These are phyloP conservation scores for Ganoderma sp. DNA, from an alignment of 1,284 basidiomycete species.

Conservation along the genomic window DNA sequence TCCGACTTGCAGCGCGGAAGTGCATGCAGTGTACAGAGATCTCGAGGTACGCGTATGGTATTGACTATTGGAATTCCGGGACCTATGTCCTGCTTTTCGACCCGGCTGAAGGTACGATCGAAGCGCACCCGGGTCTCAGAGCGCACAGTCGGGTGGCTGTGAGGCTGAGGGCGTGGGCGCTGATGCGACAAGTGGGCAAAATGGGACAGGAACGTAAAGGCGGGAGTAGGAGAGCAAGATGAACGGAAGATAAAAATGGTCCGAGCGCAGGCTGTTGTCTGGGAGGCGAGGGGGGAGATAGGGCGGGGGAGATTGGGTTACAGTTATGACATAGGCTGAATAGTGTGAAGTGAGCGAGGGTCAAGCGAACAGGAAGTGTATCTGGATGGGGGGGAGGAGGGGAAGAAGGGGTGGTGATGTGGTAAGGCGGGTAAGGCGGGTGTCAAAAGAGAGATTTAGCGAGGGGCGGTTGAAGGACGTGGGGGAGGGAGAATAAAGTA, in stretches of 20 bases:
- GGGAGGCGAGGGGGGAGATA: conserved; percentile 2
- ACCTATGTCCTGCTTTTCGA: not conserved
- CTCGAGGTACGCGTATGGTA: not conserved
- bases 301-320: conserved; percentile 4
- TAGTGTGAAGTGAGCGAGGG: not conserved
- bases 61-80: not conserved
- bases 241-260: not conserved
- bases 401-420: conserved; percentile 10
- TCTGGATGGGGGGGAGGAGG: not conserved
- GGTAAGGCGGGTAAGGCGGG: not conserved
- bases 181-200: not conserved
- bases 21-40: not conserved
- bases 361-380: not conserved
- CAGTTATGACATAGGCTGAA: not conserved
- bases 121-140: not conserved
- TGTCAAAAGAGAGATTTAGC: not conserved
- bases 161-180: not conserved
- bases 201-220: not conserved
- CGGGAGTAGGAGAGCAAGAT: not conserved
- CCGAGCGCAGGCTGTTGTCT: not conserved
- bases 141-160: conserved; percentile 3
- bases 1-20: not conserved
- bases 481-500: not conserved
- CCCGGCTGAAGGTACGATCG: not conserved
- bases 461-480: not conserved